Conservation (phyloP, 1,284 basidiomycete genomes). For the Inonotus hispidus region DNA sequence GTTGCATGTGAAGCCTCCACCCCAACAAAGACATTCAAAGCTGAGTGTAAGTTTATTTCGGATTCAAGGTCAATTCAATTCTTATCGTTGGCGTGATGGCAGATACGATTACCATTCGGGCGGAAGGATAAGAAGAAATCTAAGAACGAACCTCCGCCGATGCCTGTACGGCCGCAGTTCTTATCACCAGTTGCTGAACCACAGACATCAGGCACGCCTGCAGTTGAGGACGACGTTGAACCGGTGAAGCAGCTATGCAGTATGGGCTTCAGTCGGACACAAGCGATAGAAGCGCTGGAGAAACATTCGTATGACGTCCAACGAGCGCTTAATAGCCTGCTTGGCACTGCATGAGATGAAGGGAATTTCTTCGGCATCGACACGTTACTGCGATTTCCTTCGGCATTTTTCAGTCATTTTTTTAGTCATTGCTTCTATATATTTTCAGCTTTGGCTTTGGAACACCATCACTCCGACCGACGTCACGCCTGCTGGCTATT, state of each 20-base stretch:
- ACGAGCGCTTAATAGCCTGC: conserved; percentile 65
- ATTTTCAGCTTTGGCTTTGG: not conserved
- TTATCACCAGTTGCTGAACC: conserved; percentile 43
- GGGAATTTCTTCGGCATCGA: not conserved
- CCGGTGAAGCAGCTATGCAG: conserved; percentile 69
- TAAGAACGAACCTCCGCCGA: conserved; percentile 35
- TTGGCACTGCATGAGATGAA: conserved; percentile 31
- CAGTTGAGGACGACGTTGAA: conserved; percentile 68
- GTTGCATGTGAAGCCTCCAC: conserved; percentile 39
- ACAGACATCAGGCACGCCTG: conserved; percentile 42
- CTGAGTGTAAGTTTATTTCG: conserved; percentile 57
- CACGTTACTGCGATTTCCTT: not conserved
- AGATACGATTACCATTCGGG: conserved; percentile 77
- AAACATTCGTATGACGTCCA: conserved; percentile 69
- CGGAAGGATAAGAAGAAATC: conserved; percentile 64
- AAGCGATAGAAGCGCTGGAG: conserved; percentile 74
- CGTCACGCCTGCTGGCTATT: not conserved
- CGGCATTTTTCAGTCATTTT: not conserved
- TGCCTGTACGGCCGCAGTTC: conserved; percentile 33
- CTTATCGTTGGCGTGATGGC: conserved; percentile 17
- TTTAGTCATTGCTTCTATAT: conserved; percentile 5
- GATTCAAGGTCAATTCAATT: conserved; percentile 11
- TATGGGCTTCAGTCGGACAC: conserved; percentile 81
- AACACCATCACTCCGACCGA: no score
- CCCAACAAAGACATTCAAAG: conserved; percentile 56